These are phyloP conservation scores for Medicago truncatula DNA, from an alignment of 306 rosid species.

Conservation along the genomic window DNA sequence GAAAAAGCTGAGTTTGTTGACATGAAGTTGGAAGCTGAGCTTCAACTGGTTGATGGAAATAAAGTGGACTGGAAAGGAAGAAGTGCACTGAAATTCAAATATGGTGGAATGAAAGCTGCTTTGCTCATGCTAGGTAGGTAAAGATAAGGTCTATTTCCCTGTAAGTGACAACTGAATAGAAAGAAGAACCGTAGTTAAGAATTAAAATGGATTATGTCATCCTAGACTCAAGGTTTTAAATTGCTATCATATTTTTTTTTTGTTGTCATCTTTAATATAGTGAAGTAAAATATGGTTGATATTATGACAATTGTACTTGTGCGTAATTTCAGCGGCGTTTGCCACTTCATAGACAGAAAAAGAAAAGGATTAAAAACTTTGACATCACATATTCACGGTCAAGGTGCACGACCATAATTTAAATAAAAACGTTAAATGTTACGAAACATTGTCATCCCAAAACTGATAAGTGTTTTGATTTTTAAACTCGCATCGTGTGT, in stretches of 20 bases:
- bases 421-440: not conserved
- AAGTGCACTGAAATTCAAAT: constrained; percentile 61
- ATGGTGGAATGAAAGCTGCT: constrained; percentile 72
- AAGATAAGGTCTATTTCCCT: not conserved
- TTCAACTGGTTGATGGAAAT: constrained; percentile 60
- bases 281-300: not conserved
- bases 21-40: constrained; percentile 38
- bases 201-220: not conserved
- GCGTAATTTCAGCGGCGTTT: no score
- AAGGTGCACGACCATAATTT: not conserved
- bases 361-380: no score
- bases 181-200: not conserved
- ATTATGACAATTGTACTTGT: not conserved
- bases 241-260: no score
- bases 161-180: not conserved
- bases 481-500: no score
- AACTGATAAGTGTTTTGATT: not conserved
- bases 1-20: constrained; percentile 50
- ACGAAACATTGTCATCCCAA: not conserved
- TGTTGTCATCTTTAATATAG: not conserved
- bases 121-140: constrained; percentile 55
- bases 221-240: not conserved
- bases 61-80: constrained; percentile 98
- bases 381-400: not conserved
- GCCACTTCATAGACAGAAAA: no score